Evolutionary conservation across 169 alveolate species (phyloP).

Genomic region (Cryptosporidium xiaoi): DNA sequence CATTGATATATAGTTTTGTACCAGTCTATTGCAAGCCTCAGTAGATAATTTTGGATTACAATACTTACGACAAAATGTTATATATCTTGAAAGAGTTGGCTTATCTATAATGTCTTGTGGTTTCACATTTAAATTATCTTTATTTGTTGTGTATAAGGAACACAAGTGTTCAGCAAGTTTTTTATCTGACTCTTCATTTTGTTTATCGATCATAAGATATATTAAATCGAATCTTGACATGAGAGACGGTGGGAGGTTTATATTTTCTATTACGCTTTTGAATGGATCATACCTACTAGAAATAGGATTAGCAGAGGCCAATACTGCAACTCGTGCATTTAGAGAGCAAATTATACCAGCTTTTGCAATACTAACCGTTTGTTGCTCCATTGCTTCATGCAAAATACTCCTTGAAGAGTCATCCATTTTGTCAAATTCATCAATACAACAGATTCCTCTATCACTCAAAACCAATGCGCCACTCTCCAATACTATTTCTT

Average conservation of each 20-base stretch:
- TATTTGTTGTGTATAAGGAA: constrained; percentile 62
- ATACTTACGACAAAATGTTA: constrained; percentile 91
- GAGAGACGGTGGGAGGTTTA: constrained; percentile 97
- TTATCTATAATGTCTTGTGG: constrained; percentile 81
- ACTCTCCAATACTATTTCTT: constrained; percentile 95
- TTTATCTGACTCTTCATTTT: constrained; percentile 77
- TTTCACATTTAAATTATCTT: constrained; percentile 67
- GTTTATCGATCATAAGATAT: constrained; percentile 80
- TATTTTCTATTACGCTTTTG: constrained; percentile 97
- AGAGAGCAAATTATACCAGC: constrained; percentile 94
- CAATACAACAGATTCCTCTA: constrained; percentile 99
- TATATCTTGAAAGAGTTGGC: constrained; percentile 85
- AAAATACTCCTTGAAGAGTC: constrained; percentile 97
- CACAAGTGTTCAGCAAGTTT: constrained; percentile 82
- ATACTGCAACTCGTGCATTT: constrained; percentile 96
- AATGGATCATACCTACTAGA: constrained; percentile 95
- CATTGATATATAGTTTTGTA: constrained; percentile 90
- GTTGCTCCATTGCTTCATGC: constrained; percentile 99
- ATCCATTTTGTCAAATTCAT: constrained; percentile 99
- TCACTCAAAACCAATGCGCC: constrained; percentile 99
- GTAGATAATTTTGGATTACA: constrained; percentile 91
- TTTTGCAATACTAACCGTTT: constrained; percentile 98
- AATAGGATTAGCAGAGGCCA: constrained; percentile 98
- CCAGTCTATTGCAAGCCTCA: constrained; percentile 87
- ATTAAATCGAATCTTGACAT: constrained; percentile 90